These are phyloP conservation scores for Phytophthora fragariaefolia DNA, from an alignment of 352 stramenopile species.

Conservation along the genomic window DNA sequence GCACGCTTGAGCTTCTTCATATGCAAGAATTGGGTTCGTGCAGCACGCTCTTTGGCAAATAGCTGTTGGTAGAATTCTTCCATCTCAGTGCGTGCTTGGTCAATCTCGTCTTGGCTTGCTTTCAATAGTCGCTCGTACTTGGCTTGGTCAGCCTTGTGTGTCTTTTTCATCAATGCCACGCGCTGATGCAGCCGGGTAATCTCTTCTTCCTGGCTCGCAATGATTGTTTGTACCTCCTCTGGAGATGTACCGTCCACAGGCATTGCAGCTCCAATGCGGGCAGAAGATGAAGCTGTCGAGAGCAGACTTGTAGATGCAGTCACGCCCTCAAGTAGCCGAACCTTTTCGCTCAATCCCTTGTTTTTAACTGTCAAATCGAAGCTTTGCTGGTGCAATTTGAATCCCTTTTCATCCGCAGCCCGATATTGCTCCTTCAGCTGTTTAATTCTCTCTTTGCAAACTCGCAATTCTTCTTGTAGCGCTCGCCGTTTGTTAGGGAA, in stretches of 20 bases:
- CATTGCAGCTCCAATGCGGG: not conserved
- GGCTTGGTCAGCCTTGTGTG: slow-evolving; percentile 47
- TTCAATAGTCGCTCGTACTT: slow-evolving; percentile 63
- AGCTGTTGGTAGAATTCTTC: slow-evolving; percentile 59
- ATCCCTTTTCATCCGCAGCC: slow-evolving; percentile 50
- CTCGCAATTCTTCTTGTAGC: slow-evolving; percentile 67
- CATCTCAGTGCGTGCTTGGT: slow-evolving; percentile 47
- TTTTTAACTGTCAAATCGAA: slow-evolving; percentile 64
- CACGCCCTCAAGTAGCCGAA: slow-evolving; percentile 49
- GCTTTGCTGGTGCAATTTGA: slow-evolving; percentile 59
- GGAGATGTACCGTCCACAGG: slow-evolving; percentile 11
- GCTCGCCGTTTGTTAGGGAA: slow-evolving; percentile 55
- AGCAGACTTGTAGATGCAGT: slow-evolving; percentile 13
- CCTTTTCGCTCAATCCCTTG: slow-evolving; percentile 57
- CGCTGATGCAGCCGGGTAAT: slow-evolving; percentile 70
- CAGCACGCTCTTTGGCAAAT: slow-evolving; percentile 63
- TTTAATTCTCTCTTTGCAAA: slow-evolving; percentile 66
- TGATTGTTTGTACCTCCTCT: slow-evolving; percentile 49
- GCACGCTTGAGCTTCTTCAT: slow-evolving; percentile 82
- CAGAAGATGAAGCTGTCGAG: slow-evolving; percentile 2
- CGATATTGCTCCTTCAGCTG: slow-evolving; percentile 64
- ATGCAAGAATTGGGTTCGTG: slow-evolving; percentile 66
- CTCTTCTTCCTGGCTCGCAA: slow-evolving; percentile 70
- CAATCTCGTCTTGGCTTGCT: slow-evolving; percentile 52
- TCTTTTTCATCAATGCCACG: slow-evolving; percentile 68